phyloP scores from a whole-genome alignment of 345 rosid species.

The Sapria himalayana region DNA sequence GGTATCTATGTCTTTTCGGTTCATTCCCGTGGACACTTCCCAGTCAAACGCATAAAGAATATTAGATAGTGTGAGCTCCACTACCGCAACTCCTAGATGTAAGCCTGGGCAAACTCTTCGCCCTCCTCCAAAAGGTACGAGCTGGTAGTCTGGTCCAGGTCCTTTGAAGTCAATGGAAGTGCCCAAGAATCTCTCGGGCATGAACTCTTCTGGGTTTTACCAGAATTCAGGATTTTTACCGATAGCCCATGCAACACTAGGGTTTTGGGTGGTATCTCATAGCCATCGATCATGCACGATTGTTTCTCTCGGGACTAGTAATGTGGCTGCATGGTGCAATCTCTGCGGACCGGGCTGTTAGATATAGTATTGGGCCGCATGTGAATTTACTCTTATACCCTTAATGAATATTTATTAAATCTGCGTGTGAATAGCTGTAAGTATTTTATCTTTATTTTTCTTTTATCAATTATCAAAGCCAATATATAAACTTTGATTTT shows the following conservation, averaged over 20 bases:
- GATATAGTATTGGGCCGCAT: too few species aligned
- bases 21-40: background rate
- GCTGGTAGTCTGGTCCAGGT: slow-evolving; percentile 30
- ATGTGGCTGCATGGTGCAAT: slow-evolving; percentile 19
- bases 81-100: background rate
- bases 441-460: too few species aligned
- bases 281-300: background rate
- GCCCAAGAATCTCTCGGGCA: background rate
- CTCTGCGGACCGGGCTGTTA: too few species aligned
- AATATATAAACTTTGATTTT: too few species aligned
- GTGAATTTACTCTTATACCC: too few species aligned
- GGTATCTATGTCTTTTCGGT: background rate
- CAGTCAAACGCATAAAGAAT: too few species aligned
- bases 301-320: slow-evolving; percentile 4
- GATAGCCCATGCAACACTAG: slow-evolving; percentile 25
- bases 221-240: slow-evolving; percentile 26
- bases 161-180: slow-evolving; percentile 19
- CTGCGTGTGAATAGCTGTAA: too few species aligned
- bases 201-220: background rate
- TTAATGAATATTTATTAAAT: too few species aligned
- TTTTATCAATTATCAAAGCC: too few species aligned
- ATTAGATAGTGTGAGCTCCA: too few species aligned
- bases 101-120: slow-evolving; percentile 33
- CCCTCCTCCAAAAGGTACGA: slow-evolving; percentile 33
- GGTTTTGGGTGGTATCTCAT: slow-evolving; percentile 7